Evolutionary conservation across 1,284 basidiomycete genomes (phyloP).

Genomic region (Anthracocystis walkeri): DNA sequence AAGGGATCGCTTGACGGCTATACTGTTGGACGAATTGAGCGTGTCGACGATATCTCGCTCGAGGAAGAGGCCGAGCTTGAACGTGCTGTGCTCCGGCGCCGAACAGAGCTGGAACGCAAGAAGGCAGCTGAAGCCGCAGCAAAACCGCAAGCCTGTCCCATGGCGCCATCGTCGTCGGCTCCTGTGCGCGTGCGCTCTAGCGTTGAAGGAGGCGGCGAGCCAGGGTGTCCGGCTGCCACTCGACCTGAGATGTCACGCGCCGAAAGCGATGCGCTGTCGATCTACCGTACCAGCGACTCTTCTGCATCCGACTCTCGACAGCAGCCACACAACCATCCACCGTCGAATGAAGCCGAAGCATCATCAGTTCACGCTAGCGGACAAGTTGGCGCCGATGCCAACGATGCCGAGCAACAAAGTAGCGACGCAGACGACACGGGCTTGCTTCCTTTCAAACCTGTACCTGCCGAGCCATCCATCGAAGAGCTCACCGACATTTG

Average conservation of each 20-base stretch:
- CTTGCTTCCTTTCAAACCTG: conserved; percentile 39
- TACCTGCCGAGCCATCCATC: conserved; percentile 72
- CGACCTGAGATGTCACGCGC: conserved; percentile 25
- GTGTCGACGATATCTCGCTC: conserved; percentile 53
- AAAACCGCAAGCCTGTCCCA: conserved; percentile 12
- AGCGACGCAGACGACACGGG: conserved; percentile 16
- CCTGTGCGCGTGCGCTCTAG: conserved; percentile 9
- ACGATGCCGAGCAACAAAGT: background rate
- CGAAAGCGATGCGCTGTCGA: conserved; percentile 37
- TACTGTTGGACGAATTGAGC: conserved; percentile 83
- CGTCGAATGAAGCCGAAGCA: background rate
- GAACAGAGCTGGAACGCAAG: conserved; percentile 37
- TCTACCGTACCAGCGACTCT: conserved; percentile 21
- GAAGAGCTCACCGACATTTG: conserved; percentile 81
- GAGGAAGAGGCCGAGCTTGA: conserved; percentile 57
- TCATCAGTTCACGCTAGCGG: conserved; percentile 7
- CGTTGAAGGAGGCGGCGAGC: background rate
- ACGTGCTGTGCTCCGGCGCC: conserved; percentile 31
- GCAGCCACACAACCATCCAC: background rate
- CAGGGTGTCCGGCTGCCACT: conserved; percentile 3
- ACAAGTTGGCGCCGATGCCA: background rate
- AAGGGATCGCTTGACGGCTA: conserved; percentile 82
- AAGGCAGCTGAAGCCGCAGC: conserved; percentile 26
- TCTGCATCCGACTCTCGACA: background rate
- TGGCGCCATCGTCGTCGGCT: conserved; percentile 25